Evolutionary conservation across 306 rosid genomes (phyloP).

Genomic region (Pterocarpus macrocarpus): DNA sequence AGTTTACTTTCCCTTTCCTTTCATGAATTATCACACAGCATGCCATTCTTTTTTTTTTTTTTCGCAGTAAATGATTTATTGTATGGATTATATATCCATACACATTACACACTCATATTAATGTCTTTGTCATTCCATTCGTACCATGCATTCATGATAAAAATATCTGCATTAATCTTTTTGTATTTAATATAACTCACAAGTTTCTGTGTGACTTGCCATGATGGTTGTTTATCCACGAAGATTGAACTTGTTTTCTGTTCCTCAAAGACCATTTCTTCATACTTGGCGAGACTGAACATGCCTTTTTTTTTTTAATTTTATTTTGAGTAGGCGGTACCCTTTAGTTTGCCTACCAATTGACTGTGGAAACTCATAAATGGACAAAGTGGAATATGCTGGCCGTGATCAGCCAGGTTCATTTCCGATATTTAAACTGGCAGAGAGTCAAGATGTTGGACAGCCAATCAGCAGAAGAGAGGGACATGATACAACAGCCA

Average conservation of each 20-base stretch:
- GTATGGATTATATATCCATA: background rate
- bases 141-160: background rate
- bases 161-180: background rate
- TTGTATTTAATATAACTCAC: constrained; percentile 4
- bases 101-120: background rate
- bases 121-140: constrained; percentile 21
- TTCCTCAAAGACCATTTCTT: constrained; percentile 17
- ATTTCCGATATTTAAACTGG: constrained; percentile 42
- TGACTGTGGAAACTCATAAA: constrained; percentile 32
- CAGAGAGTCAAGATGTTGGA: constrained; percentile 27
- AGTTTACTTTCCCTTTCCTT: constrained; percentile 17
- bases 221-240: constrained; percentile 14
- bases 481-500: background rate
- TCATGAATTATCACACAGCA: background rate
- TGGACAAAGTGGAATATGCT: constrained; percentile 58
- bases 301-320: background rate
- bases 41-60: background rate
- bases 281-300: constrained; percentile 26
- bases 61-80: background rate
- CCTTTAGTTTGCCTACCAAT: background rate
- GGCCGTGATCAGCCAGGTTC: constrained; percentile 45
- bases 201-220: constrained; percentile 27
- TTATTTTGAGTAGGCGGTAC: constrained; percentile 38
- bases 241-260: constrained; percentile 6
- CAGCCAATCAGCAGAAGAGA: background rate